Evolutionary conservation across 495 filamentous ascomycete genomes (phyloP).

Genomic region (Pseudomonodictys pantanalensis): DNA sequence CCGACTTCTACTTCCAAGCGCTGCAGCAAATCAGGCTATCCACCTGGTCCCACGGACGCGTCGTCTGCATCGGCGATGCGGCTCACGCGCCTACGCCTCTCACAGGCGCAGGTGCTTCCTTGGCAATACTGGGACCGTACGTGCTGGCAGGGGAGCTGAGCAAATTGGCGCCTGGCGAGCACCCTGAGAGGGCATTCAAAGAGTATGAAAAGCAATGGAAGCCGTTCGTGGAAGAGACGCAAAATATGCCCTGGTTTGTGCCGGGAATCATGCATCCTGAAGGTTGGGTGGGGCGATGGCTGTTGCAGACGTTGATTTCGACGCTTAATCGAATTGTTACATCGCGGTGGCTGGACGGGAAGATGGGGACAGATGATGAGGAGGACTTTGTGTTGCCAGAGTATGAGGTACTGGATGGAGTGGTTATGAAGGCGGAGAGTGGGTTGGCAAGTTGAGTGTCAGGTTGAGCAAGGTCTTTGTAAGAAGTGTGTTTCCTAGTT

Average conservation of each 20-base stretch:
- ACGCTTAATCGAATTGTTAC: no score
- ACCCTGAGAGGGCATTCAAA: conserved; percentile 13
- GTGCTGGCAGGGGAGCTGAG: conserved; percentile 37
- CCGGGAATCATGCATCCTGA: conserved; percentile 22
- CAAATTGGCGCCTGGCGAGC: conserved; percentile 17
- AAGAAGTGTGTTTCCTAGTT: no score
- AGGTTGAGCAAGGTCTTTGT: no score
- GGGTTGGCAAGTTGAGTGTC: no score
- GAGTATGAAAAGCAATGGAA: conserved; percentile 20
- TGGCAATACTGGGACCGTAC: conserved; percentile 35
- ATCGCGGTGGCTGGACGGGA: no score
- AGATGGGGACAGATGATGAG: no score
- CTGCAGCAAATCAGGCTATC: conserved; percentile 42
- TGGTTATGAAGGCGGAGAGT: no score
- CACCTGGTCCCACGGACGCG: conserved; percentile 28
- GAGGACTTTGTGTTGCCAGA: no score
- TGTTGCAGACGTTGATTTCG: no score
- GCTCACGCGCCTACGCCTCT: conserved; percentile 32
- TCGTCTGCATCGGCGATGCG: conserved; percentile 37
- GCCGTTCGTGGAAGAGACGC: conserved; percentile 25
- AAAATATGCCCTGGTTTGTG: conserved; percentile 19
- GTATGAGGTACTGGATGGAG: no score
- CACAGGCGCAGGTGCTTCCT: conserved; percentile 35
- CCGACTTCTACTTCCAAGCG: conserved; percentile 51
- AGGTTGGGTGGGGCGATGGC: no score